Conservation (phyloP, 2,329 filamentous ascomycete species). For the Fusarium subtropicale region DNA sequence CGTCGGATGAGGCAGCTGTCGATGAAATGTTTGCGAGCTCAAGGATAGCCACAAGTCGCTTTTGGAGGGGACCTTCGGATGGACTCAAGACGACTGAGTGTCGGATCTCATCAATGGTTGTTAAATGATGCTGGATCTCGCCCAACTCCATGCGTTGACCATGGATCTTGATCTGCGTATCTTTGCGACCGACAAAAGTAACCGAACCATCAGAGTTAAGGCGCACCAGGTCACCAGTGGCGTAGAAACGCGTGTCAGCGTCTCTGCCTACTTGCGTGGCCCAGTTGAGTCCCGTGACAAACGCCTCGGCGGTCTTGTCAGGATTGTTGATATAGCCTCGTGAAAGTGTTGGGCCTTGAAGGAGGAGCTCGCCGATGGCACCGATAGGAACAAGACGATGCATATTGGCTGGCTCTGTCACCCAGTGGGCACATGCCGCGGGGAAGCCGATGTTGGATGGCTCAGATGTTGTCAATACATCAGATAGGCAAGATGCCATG, state of each 20-base stretch:
- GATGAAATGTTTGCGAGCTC: not conserved
- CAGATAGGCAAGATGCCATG: not conserved
- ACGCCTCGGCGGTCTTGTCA: not conserved
- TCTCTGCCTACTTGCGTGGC: not conserved
- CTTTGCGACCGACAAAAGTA: not conserved
- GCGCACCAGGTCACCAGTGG: constrained; percentile 8
- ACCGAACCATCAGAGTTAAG: constrained; percentile 3
- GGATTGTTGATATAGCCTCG: constrained; percentile 11
- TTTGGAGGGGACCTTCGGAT: not conserved
- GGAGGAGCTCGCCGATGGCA: constrained; percentile 1
- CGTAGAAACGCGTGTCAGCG: constrained; percentile 2
- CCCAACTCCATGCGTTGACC: constrained; percentile 9
- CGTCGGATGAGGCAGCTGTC: not conserved
- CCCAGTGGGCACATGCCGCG: not conserved
- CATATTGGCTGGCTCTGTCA: constrained; percentile 3
- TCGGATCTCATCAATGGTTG: constrained; percentile 8
- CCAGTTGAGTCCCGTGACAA: not conserved
- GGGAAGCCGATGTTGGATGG: constrained; percentile 1
- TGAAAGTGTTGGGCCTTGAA: constrained; percentile 3
- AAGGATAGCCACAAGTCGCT: constrained; percentile 12
- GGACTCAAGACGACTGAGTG: constrained; percentile 14
- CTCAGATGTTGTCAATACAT: not conserved
- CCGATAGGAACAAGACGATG: constrained; percentile 9
- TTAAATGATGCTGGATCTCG: not conserved
- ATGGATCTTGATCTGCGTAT: not conserved